Conservation (phyloP, 768 basidiomycete species). For the Kwoniella botswanensis region DNA sequence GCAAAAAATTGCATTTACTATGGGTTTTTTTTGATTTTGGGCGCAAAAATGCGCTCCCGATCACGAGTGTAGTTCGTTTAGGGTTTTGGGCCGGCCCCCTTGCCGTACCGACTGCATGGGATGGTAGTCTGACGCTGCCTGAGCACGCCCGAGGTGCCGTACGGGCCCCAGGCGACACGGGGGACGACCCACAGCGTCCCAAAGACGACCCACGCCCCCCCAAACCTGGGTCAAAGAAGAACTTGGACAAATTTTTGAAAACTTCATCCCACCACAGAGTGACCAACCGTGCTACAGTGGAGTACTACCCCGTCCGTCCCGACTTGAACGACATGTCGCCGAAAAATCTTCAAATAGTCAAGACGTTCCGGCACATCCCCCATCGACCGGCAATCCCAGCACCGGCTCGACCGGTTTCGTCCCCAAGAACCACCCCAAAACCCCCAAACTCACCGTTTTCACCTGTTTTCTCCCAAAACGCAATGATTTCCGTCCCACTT, state of each 20-base stretch:
- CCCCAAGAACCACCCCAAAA: not conserved
- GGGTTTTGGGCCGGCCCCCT: not conserved
- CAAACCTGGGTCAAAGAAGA: conserved; percentile 76
- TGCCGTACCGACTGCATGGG: not conserved
- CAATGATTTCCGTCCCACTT: conserved; percentile 5
- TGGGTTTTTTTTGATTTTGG: conserved; percentile 25
- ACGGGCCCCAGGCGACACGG: not conserved
- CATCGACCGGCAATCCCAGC: not conserved
- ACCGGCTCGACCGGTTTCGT: not conserved
- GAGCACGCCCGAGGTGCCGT: not conserved
- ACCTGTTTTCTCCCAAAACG: not conserved
- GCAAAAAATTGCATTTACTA: conserved; percentile 24
- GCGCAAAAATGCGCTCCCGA: conserved; percentile 10
- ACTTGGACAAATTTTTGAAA: conserved; percentile 62
- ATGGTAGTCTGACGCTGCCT: not conserved
- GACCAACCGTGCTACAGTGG: conserved; percentile 2
- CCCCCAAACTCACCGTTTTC: not conserved
- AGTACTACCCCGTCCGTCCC: conserved; percentile 12
- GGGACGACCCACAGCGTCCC: conserved; percentile 58
- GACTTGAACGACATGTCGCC: not conserved
- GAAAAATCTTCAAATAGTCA: conserved; percentile 2
- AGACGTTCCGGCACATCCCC: not conserved
- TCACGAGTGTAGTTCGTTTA: conserved; percentile 18
- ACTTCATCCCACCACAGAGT: conserved; percentile 3
- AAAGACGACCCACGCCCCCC: conserved; percentile 71